phyloP scores from a whole-genome alignment of 371 early-diverging fungal genomes.

The Paraphysoderma sedebokerense region DNA sequence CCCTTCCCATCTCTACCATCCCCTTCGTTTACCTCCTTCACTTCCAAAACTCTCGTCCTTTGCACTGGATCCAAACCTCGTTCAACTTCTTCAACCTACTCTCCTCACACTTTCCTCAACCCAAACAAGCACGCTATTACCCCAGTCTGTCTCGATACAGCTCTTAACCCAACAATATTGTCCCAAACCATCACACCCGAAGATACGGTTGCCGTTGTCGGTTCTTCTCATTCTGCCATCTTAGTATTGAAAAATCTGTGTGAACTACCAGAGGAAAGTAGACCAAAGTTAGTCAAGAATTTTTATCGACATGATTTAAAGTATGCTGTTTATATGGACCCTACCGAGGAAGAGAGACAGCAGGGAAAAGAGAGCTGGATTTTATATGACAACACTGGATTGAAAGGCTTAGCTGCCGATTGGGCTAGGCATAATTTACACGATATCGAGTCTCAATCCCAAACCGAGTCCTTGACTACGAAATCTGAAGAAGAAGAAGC shows the following conservation, averaged over 20 bases:
- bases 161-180: background rate
- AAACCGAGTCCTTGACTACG: no score
- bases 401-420: slow-evolving; percentile 1
- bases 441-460: no score
- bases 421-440: background rate
- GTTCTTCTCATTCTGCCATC: slow-evolving; percentile 1
- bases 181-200: background rate
- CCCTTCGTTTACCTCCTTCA: background rate
- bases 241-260: background rate
- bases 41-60: background rate
- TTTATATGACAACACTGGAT: slow-evolving; percentile 1
- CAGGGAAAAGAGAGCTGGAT: slow-evolving; percentile 2
- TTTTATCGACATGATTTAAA: background rate
- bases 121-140: background rate
- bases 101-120: background rate
- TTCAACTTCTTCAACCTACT: background rate
- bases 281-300: background rate
- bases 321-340: no score
- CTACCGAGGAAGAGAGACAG: background rate
- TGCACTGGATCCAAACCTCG: slow-evolving; percentile 2
- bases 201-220: background rate
- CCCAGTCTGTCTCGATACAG: background rate
- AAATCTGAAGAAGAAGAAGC: background rate
- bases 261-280: no score
- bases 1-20: no score